Evolutionary conservation across 192 early-diverging fungal species (phyloP).

Genomic region (Linnemannia elongata): DNA sequence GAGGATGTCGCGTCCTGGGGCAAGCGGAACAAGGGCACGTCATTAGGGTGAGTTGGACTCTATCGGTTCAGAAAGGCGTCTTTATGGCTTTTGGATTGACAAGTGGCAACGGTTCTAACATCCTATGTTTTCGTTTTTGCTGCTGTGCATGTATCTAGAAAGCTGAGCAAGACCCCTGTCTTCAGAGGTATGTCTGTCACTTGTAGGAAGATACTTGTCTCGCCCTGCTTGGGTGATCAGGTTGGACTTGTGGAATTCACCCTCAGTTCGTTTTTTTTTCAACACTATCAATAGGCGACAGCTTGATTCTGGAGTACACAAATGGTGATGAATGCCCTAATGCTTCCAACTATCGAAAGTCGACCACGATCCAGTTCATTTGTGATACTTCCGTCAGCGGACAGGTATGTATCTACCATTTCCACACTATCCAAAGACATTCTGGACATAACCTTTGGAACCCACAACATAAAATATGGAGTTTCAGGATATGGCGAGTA

Average conservation of each 20-base stretch:
- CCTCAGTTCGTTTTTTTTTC: neutral
- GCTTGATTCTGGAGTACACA: conserved; percentile 41
- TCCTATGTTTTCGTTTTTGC: neutral
- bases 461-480: neutral
- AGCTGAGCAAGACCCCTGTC: conserved; percentile 40
- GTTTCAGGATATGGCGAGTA: neutral
- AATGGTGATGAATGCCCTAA: conserved; percentile 39
- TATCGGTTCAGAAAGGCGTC: neutral
- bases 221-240: too few relatives aligned
- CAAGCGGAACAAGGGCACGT: conserved; percentile 42
- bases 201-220: neutral
- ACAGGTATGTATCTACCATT: conserved; percentile 21
- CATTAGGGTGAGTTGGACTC: conserved; percentile 36
- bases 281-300: conserved; percentile 32
- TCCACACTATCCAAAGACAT: too few relatives aligned
- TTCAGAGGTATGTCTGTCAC: conserved; percentile 30
- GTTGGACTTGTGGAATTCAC: neutral
- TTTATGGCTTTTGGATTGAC: neutral
- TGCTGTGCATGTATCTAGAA: conserved; percentile 13
- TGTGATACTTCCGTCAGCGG: conserved; percentile 54
- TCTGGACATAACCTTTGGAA: neutral
- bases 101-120: neutral
- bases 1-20: conserved; percentile 45
- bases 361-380: conserved; percentile 45
- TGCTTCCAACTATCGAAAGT: conserved; percentile 18